Evolutionary conservation across 2,329 filamentous ascomycete species (phyloP).

Genomic region (Venturia effusa): DNA sequence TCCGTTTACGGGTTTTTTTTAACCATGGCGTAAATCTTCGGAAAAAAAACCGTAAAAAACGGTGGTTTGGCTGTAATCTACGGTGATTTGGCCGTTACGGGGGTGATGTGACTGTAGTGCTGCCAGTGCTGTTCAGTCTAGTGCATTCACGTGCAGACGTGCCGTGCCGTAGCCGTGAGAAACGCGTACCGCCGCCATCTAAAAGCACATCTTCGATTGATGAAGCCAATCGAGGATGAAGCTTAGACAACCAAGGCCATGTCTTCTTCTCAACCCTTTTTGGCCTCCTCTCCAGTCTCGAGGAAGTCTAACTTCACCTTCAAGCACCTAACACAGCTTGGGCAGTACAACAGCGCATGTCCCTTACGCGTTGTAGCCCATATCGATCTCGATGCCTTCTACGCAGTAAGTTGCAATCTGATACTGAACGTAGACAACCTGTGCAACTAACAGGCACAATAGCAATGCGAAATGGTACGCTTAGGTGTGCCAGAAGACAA

Average conservation of each 20-base stretch:
- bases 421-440: neutral
- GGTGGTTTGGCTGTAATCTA: too few relatives aligned
- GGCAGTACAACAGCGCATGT: constrained; percentile 56
- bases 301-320: constrained; percentile 68
- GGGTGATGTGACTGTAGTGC: too few relatives aligned
- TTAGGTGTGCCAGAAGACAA: constrained; percentile 62
- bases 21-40: too few relatives aligned
- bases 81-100: too few relatives aligned
- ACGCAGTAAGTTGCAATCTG: constrained; percentile 31
- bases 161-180: neutral
- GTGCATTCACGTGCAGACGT: neutral
- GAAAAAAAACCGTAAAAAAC: too few relatives aligned
- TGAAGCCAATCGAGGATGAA: neutral
- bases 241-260: constrained; percentile 16
- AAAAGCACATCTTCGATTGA: neutral
- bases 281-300: constrained; percentile 15
- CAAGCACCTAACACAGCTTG: constrained; percentile 68
- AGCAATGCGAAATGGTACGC: constrained; percentile 85
- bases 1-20: too few relatives aligned
- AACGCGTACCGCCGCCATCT: neutral
- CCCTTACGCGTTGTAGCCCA: constrained; percentile 83
- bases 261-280: constrained; percentile 36
- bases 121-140: neutral
- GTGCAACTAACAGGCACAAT: constrained; percentile 21
- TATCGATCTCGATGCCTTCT: constrained; percentile 95